Base-by-base conservation (phyloP, 2,329 filamentous ascomycete genomes). In the Ophiocordyceps camponoti-floridani region DNA sequence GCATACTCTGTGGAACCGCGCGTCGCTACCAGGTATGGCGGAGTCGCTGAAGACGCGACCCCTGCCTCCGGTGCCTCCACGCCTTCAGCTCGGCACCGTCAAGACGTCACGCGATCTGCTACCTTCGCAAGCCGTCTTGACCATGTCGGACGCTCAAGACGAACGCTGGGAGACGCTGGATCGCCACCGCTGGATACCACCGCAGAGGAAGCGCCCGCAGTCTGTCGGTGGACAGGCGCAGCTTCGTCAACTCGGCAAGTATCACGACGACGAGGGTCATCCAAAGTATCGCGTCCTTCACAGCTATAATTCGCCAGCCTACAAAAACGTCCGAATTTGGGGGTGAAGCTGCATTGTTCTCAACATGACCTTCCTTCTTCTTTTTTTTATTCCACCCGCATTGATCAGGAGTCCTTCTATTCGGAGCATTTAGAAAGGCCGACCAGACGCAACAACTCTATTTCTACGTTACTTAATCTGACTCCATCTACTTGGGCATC, bases 261-360 rank as follows among this genome's bases (percentile, higher is more conserved):
- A 54, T 28, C 13, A 45, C 33, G 49, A 46, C 30, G n/a, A 35
- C 10, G 26, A 45, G 8, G 42, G 41, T 13, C 44, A 45, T 13
- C 70, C 23, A 23, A 23, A 68, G 9, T 75, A 69, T 47, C 68
- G 72, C 1, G 62, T 75, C 11, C 58, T 75, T 9, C 73, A 76
- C 56, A 75, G 71, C 56, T 75, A 76, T 51, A 73, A 75, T 52
- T 73, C 72, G 4, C 72, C 72, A 5, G 70, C 72, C 6, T 76
- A 77, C 51, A 64, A 64, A 27, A 64, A 69, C 33, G 66, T 62
- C 3, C 72, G 71, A 0, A 73, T 75, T n/a, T 75, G 72, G 70
- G 65, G 69, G n/a, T 73, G 46, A 16, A 14, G 31, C 7, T n/a
- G 19, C 18, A 35, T 31, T 35, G 4, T 16, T 3, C 12, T 33